phyloP scores from a whole-genome alignment of 2,329 filamentous ascomycete species.

The Calonectria fujianensis region DNA sequence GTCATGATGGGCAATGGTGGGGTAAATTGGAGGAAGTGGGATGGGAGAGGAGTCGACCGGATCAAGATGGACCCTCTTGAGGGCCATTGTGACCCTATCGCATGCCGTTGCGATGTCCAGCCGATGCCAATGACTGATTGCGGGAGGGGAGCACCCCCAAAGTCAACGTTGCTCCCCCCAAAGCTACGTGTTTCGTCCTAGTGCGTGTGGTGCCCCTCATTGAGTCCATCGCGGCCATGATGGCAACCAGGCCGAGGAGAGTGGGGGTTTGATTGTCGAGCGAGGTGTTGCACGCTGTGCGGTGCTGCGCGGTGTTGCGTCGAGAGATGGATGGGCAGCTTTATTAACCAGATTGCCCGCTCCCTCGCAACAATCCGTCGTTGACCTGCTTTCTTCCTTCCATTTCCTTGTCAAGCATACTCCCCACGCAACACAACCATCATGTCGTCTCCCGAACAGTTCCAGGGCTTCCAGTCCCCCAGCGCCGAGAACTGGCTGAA shows the following conservation, averaged over 20 bases:
- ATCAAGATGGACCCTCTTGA: conserved; percentile 46
- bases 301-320: neutral
- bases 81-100: conserved; percentile 44
- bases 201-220: conserved; percentile 45
- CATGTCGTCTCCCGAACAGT: conserved; percentile 76
- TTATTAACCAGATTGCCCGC: conserved; percentile 29
- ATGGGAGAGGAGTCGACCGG: conserved; percentile 11
- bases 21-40: conserved; percentile 34
- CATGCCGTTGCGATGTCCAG: conserved; percentile 45
- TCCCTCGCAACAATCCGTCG: conserved; percentile 5
- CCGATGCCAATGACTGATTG: conserved; percentile 40
- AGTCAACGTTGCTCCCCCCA: conserved; percentile 41
- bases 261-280: conserved; percentile 16
- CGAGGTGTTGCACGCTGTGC: conserved; percentile 1
- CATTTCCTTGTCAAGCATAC: neutral
- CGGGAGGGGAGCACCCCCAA: conserved; percentile 50
- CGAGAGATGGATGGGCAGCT: conserved; percentile 12
- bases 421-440: conserved; percentile 56
- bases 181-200: conserved; percentile 28
- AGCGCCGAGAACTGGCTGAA: conserved; percentile 73
- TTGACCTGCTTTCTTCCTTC: conserved; percentile 3
- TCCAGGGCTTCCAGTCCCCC: conserved; percentile 77
- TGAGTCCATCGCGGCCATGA: conserved; percentile 36
- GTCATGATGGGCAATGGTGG: conserved; percentile 41
- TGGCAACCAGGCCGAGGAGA: conserved; percentile 19